Evolutionary conservation across 2,329 filamentous ascomycete species (phyloP), one percentile per base, ranked within the genome.

Genomic region (Fusarium pseudoanthophilum): DNA sequence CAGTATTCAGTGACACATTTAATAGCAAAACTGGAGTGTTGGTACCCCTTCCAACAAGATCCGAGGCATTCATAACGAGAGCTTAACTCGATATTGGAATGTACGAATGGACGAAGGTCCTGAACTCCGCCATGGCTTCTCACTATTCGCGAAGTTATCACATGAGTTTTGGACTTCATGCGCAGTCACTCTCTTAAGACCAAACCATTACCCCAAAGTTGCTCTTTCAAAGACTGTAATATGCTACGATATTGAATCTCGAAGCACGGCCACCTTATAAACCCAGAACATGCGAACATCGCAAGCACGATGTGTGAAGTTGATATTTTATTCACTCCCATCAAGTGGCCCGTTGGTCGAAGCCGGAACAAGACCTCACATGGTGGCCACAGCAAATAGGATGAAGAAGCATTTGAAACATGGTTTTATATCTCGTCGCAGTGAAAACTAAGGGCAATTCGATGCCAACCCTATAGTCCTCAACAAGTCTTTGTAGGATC

Each of bases 401-500:
- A 1, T 14, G 3, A n/a, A 34, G 15, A 4, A 26, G 16, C 61
- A 36, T 13, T 24, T 61, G 49, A 60, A 64, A 64, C 37, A n/a
- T 16, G 21, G 30, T 16, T 62, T 34, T 46, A 60, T 60, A 49
- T 57, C 36, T 51, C 52, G 34, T 24, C 32, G 24, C 20, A 56
- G 42, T 40, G 49, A 30, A 57, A 53, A 48, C 24, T 8, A 60
- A 16, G 21, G 55, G 45, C 24, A 42, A 60, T 40, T 16, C 4
- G 18, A 28, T 49, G 20, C 20, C 46, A 26, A 28, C 13, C 32
- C 42, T n/a, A 49, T 56, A 48, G 28, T 39, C 51, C 28, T 14
- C 61, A 53, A 48, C 4, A 32, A 64, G 58, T 58, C 51, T 55
- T 48, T 55, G 34, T 60, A 69, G 63, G 48, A 67, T 73, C 56